phyloP scores from a whole-genome alignment of 2,329 filamentous ascomycete species.

The Penicillium sp. region DNA sequence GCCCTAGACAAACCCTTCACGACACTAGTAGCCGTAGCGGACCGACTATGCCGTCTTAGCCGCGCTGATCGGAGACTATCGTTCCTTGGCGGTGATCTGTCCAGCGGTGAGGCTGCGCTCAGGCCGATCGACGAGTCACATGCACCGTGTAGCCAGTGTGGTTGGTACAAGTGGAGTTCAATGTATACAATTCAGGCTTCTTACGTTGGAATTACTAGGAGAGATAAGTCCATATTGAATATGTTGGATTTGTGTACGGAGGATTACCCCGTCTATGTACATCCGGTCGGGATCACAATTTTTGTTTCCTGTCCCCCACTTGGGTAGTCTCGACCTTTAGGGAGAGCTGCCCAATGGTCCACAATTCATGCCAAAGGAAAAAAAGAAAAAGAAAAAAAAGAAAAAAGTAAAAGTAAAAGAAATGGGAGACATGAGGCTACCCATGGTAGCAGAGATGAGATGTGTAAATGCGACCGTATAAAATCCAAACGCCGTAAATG shows the following conservation, averaged over 20 bases:
- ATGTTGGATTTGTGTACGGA: neutral
- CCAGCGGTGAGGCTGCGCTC: slow-evolving; percentile 16
- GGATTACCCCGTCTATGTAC: slow-evolving; percentile 9
- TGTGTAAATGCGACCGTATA: slow-evolving; percentile 1
- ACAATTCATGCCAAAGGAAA: neutral
- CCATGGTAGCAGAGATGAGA: slow-evolving; percentile 7
- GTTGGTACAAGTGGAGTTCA: slow-evolving; percentile 8
- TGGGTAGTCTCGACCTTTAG: slow-evolving; percentile 23
- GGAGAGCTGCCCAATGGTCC: slow-evolving; percentile 18
- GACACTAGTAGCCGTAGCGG: slow-evolving; percentile 13
- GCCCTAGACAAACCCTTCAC: slow-evolving; percentile 10
- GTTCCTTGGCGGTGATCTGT: slow-evolving; percentile 17
- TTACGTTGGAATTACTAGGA: neutral
- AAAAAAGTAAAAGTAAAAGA: neutral
- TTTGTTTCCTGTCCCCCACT: neutral
- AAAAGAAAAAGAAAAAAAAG: neutral
- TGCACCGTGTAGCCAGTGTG: slow-evolving; percentile 10
- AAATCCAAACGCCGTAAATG: slow-evolving; percentile 22
- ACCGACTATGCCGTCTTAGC: slow-evolving; percentile 24
- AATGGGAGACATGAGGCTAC: neutral
- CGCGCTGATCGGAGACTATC: slow-evolving; percentile 22
- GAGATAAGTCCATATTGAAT: neutral
- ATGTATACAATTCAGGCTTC: neutral
- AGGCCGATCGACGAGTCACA: slow-evolving; percentile 22
- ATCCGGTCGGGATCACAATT: slow-evolving; percentile 17